A percentile compares a stretch with the other conserved stretches of the same genome.
phyloP scores from a whole-genome alignment of 257 asterid genomes.

The Penstemon newberryi region DNA sequence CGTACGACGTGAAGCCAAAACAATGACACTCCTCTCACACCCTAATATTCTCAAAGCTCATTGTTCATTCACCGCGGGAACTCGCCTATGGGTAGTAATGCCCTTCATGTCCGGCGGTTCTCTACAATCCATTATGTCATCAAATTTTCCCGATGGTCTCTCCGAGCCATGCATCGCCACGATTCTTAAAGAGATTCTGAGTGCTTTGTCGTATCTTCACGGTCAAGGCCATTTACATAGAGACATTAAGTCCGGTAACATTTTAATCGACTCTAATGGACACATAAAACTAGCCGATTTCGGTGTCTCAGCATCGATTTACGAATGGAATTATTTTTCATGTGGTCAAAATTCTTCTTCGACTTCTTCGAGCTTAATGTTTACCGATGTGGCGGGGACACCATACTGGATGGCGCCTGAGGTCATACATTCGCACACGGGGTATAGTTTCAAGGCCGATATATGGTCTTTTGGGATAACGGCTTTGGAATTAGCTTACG shows the following conservation, averaged over 20 bases:
- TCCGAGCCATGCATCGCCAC: constrained; percentile 67
- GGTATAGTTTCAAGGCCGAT: constrained; percentile 81
- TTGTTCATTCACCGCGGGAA: constrained; percentile 70
- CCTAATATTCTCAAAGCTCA: constrained; percentile 83
- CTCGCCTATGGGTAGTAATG: constrained; percentile 84
- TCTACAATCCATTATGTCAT: constrained; percentile 66
- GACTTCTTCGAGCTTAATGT: constrained; percentile 44
- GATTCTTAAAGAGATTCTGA: constrained; percentile 58
- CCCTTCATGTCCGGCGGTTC: constrained; percentile 91
- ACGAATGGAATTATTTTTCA: constrained; percentile 37
- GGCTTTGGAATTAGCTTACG: constrained; percentile 82
- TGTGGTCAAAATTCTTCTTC: constrained; percentile 25
- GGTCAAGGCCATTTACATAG: constrained; percentile 81
- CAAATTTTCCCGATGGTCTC: constrained; percentile 68
- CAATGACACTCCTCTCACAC: constrained; percentile 68
- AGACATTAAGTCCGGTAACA: constrained; percentile 76
- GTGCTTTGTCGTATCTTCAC: constrained; percentile 67
- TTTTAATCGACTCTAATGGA: constrained; percentile 66
- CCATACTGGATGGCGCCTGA: constrained; percentile 97
- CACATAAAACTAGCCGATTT: constrained; percentile 75
- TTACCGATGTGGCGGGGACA: constrained; percentile 69
- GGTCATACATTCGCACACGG: constrained; percentile 74
- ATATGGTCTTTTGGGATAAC: constrained; percentile 94
- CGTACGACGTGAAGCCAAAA: constrained; percentile 72
- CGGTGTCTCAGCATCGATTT: constrained; percentile 80